Percentiles rank a stretch among this genome's conserved stretches.
Conservation (phyloP, 1,139 yeast genomes). For the Pichia sp. region DNA sequence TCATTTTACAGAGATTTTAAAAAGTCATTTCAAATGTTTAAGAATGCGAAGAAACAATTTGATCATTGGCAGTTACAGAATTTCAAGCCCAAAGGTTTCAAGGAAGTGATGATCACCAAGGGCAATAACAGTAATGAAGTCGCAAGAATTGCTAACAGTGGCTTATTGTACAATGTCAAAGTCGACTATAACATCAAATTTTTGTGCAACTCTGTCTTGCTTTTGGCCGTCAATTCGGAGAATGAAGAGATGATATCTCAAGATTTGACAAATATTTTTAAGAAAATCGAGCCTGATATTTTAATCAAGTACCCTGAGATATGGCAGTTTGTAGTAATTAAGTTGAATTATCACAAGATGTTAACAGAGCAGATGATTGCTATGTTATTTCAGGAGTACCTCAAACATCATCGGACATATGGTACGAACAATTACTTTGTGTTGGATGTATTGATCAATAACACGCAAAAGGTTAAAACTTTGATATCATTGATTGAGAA, state of each 20-base stretch:
- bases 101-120: slow-evolving; percentile 15
- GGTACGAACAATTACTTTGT: slow-evolving; percentile 18
- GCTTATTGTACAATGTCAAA: slow-evolving; percentile 15
- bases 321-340: slow-evolving; percentile 27
- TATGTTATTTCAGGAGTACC: slow-evolving; percentile 20
- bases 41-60: slow-evolving; percentile 29
- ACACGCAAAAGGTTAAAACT: slow-evolving; percentile 13
- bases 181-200: slow-evolving; percentile 28
- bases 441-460: slow-evolving; percentile 24
- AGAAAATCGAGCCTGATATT: slow-evolving; percentile 19
- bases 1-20: slow-evolving; percentile 21
- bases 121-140: not conserved
- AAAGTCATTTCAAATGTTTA: slow-evolving; percentile 25
- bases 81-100: slow-evolving; percentile 30
- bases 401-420: slow-evolving; percentile 9
- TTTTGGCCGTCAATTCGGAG: slow-evolving; percentile 18
- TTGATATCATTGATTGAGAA: slow-evolving; percentile 17
- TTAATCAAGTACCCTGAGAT: slow-evolving; percentile 27
- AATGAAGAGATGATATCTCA: slow-evolving; percentile 14
- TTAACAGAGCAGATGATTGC: slow-evolving; percentile 17
- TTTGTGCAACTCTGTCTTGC: slow-evolving; percentile 27
- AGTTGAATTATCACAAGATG: slow-evolving; percentile 22
- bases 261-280: slow-evolving; percentile 20
- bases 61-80: slow-evolving; percentile 31
- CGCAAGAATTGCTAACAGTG: slow-evolving; percentile 1